These are phyloP conservation scores for Phylloporus rhodoxanthus DNA, from an alignment of 768 basidiomycete genomes.

Conservation along the genomic window DNA sequence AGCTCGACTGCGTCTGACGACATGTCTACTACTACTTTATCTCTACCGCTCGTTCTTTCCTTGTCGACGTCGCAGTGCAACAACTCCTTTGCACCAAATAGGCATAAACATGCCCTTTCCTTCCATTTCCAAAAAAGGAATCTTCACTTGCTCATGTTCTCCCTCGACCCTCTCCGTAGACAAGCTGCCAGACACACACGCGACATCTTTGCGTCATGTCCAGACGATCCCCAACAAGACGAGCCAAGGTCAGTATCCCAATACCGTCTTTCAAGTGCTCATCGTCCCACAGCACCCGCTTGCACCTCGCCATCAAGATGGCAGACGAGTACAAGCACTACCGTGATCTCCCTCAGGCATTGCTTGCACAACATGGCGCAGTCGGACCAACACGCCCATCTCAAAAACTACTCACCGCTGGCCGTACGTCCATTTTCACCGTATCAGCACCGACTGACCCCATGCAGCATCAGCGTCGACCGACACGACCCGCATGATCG, in stretches of 20 bases:
- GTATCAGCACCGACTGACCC: constrained; percentile 5
- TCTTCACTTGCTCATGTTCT: constrained; percentile 36
- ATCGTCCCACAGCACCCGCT: constrained; percentile 40
- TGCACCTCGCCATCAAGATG: constrained; percentile 79
- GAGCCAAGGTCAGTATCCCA: constrained; percentile 56
- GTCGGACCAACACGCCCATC: constrained; percentile 75
- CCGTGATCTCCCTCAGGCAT: constrained; percentile 74
- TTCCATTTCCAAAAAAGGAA: constrained; percentile 8
- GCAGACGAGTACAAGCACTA: constrained; percentile 84
- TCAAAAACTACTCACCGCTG: constrained; percentile 68
- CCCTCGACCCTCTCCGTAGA: constrained; percentile 57
- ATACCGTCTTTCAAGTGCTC: background rate
- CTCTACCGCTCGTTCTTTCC: constrained; percentile 9
- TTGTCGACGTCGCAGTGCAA: background rate
- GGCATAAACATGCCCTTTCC: constrained; percentile 1
- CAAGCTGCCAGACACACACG: constrained; percentile 66
- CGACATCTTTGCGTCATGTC: constrained; percentile 60
- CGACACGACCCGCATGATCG: constrained; percentile 63
- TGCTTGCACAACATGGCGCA: constrained; percentile 74
- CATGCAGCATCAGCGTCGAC: constrained; percentile 19
- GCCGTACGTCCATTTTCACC: constrained; percentile 40
- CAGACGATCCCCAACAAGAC: constrained; percentile 54
- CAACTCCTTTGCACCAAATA: constrained; percentile 14
- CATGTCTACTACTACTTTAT: background rate
- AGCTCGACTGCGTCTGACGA: constrained; percentile 49